These are phyloP conservation scores for Lenzites betulinus DNA, from an alignment of 768 basidiomycete genomes.

Conservation along the genomic window DNA sequence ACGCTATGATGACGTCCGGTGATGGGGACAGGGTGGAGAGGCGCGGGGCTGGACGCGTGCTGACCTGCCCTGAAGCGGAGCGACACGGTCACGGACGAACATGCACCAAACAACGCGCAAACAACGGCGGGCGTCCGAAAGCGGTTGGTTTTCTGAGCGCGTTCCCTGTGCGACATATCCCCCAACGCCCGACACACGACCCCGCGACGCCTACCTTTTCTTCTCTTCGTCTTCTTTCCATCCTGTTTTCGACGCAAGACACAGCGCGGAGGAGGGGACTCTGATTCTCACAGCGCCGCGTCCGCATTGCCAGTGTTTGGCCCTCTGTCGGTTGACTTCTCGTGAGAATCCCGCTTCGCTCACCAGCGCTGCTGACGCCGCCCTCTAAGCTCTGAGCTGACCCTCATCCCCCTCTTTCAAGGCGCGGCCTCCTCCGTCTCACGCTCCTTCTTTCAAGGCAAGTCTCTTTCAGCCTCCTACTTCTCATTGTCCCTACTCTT, in stretches of 20 bases:
- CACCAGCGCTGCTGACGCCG: slow-evolving; percentile 30
- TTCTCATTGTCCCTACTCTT: neutral
- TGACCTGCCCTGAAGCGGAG: slow-evolving; percentile 17
- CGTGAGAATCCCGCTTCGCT: slow-evolving; percentile 29
- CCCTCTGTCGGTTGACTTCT: slow-evolving; percentile 25
- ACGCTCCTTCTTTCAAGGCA: slow-evolving; percentile 62
- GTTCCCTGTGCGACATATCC: slow-evolving; percentile 13
- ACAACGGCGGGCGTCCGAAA: slow-evolving; percentile 26
- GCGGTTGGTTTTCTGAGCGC: slow-evolving; percentile 10
- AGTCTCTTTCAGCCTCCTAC: slow-evolving; percentile 28
- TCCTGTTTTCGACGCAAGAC: neutral
- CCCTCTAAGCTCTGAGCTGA: slow-evolving; percentile 31
- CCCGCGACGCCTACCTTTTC: slow-evolving; percentile 23
- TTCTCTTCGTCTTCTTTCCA: neutral
- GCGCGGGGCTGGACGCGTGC: too few species aligned
- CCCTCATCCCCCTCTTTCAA: slow-evolving; percentile 32
- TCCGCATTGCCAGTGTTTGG: slow-evolving; percentile 32
- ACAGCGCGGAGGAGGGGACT: slow-evolving; percentile 42
- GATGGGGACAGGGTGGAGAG: too few species aligned
- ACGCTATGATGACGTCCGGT: too few species aligned
- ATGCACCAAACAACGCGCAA: slow-evolving; percentile 50
- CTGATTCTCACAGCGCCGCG: slow-evolving; percentile 43
- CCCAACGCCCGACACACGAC: slow-evolving; percentile 27
- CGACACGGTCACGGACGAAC: slow-evolving; percentile 43
- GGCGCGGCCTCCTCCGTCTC: slow-evolving; percentile 74